Evolutionary conservation across 2,329 filamentous ascomycete species (phyloP), one percentile per base, ranked within the genome.

Genomic region (Sordariomycetes sp.): DNA sequence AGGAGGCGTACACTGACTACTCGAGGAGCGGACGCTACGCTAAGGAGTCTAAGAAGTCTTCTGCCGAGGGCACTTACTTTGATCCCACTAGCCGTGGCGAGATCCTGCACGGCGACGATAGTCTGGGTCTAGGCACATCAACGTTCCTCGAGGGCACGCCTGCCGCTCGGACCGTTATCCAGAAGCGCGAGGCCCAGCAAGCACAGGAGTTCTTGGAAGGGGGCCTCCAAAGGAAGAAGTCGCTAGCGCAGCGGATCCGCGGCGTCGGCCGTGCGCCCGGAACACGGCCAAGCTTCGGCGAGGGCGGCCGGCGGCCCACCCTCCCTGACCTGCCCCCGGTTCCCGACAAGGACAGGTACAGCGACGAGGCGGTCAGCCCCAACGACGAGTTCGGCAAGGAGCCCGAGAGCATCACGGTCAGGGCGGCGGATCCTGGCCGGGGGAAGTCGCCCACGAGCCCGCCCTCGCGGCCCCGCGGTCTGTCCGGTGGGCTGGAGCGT

Each of bases 111-210:
- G 92, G 92, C 20, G 84, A 91, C 57, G 85, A 95, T 70, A 86
- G 83, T 3, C 75, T 89, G 60, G 94, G 94, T 10, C 74, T 99
- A 8, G 94, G 94, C 56, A 96, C 91, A 1, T 95, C 90, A 36
- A 99, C 94, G 2, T 97, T 97, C 76, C 73, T 99, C 24, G 94
- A 99, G 65, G 94, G 94, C 39, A 87, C 94, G 1, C 92, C 94
- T 15, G 94, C 91, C 32, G 87, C 91, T 32, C 84, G 84, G 63
- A 81, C 84, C 8, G 89, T 87, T 20, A 89, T 96, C 57, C 82
- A 89, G 67, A 84, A 86, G 60, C 83, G 83, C 54, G 82, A 92
- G 65, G 86, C 80, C 35, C 90, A 85, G 64, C 72, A 88, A 60
- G 78, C 76, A 7, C 79, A 78, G 20, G 80, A 86, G 52, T 78